Percentiles rank a stretch among this genome's conserved stretches.
Evolutionary conservation across 2,329 filamentous ascomycete genomes (phyloP).

Genomic region (Botrytis aclada): DNA sequence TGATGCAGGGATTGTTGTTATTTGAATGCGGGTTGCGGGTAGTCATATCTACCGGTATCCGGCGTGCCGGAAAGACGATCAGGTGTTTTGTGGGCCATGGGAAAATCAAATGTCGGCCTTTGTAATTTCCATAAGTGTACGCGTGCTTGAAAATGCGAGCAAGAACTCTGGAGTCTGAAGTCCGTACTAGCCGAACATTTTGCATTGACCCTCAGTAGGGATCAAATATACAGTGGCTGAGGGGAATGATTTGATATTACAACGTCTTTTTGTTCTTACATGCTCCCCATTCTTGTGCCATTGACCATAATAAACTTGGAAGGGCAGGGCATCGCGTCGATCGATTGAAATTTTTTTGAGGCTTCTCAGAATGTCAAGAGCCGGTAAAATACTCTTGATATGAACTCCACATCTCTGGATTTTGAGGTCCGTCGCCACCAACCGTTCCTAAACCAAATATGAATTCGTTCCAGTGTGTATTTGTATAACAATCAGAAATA

Average conservation of each 20-base stretch:
- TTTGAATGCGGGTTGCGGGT: not conserved
- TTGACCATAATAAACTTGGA: too few species aligned
- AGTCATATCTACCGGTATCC: not conserved
- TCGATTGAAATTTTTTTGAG: not conserved
- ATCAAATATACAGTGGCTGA: not conserved
- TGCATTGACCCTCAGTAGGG: not conserved
- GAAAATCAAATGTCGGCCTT: not conserved
- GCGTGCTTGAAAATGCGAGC: not conserved
- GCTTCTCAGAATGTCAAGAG: not conserved
- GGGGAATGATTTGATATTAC: slow-evolving; percentile 6
- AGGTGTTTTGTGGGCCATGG: not conserved
- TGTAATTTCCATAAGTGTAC: too few species aligned
- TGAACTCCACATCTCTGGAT: slow-evolving; percentile 6
- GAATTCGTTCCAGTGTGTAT: slow-evolving; percentile 19
- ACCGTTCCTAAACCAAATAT: slow-evolving; percentile 5
- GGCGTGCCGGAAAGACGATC: not conserved
- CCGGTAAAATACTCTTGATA: slow-evolving; percentile 13
- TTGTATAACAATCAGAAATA: slow-evolving; percentile 3
- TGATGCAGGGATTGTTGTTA: slow-evolving; percentile 4
- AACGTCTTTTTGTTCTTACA: not conserved
- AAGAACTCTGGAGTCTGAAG: not conserved
- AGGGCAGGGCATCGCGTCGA: not conserved
- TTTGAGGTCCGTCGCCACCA: not conserved
- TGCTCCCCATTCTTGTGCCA: not conserved
- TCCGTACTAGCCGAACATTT: not conserved